phyloP scores from a whole-genome alignment of 2,329 filamentous ascomycete genomes.

The Colletotrichum sp. region DNA sequence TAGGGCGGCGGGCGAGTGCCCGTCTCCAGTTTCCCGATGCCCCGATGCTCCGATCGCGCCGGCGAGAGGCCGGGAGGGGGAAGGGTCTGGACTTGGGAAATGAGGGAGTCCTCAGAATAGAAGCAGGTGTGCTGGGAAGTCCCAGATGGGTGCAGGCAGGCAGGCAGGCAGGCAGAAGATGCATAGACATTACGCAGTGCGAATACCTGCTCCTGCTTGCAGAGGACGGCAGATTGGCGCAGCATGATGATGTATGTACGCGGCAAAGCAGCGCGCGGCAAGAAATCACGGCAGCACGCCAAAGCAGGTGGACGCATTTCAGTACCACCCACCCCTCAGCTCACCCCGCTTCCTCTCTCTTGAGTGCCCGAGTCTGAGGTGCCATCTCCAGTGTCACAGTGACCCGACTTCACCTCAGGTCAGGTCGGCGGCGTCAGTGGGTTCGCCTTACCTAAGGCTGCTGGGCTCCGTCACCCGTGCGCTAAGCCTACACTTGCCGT shows the following conservation, averaged over 20 bases:
- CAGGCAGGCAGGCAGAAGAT: not conserved
- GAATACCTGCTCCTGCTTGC: not conserved
- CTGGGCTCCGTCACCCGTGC: not conserved
- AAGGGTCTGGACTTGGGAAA: not conserved
- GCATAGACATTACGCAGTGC: not conserved
- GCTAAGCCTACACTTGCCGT: not conserved
- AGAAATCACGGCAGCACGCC: not conserved
- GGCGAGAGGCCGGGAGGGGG: not conserved
- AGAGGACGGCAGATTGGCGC: not conserved
- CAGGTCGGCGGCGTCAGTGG: not conserved
- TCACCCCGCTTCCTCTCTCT: not conserved
- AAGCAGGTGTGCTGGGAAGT: constrained; percentile 1
- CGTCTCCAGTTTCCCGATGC: not conserved
- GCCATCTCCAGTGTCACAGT: not conserved
- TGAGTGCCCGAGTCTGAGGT: not conserved
- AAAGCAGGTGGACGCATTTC: not conserved
- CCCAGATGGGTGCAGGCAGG: not conserved
- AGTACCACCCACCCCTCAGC: constrained; percentile 7
- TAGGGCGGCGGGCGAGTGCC: not conserved
- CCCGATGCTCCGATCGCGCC: not conserved
- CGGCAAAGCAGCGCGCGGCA: not conserved
- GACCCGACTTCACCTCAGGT: not conserved
- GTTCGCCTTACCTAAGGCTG: constrained; percentile 10
- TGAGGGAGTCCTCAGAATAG: constrained; percentile 10
- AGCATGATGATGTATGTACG: not conserved